Percentiles rank a stretch among this genome's conserved stretches.
These are phyloP conservation scores for Diplodia corticola DNA, from an alignment of 2,329 filamentous ascomycete genomes.

Conservation along the genomic window DNA sequence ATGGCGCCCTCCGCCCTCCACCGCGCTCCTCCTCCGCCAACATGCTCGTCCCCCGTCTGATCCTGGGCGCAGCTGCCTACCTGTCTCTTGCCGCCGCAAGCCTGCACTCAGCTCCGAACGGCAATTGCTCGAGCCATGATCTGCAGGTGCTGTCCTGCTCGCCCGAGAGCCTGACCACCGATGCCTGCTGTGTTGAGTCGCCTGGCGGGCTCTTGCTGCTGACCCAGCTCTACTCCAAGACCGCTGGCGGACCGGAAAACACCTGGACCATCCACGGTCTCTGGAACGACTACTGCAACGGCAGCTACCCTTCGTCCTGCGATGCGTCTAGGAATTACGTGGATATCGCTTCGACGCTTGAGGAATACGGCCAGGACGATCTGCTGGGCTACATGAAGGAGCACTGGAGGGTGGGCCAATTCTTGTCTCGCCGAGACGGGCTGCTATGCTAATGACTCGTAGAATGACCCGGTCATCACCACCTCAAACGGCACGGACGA, in stretches of 20 bases:
- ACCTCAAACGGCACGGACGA: conserved; percentile 47
- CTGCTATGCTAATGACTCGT: not conserved
- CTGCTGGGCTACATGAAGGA: conserved; percentile 66
- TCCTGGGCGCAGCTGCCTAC: conserved; percentile 19
- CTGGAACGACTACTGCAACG: conserved; percentile 64
- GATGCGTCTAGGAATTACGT: conserved; percentile 12
- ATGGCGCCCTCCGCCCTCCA: conserved; percentile 9
- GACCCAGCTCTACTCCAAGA: conserved; percentile 18
- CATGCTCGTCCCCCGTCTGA: conserved; percentile 7
- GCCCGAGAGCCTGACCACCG: conserved; percentile 14
- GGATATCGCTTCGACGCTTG: conserved; percentile 46
- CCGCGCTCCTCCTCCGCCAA: conserved; percentile 1
- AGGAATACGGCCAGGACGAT: conserved; percentile 54
- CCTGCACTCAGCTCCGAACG: conserved; percentile 10
- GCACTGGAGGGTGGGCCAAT: conserved; percentile 64
- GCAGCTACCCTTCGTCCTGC: conserved; percentile 60
- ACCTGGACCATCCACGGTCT: conserved; percentile 76
- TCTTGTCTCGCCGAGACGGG: not conserved
- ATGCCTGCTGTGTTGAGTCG: conserved; percentile 20
- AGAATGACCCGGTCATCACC: conserved; percentile 22
- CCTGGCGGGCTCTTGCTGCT: conserved; percentile 17
- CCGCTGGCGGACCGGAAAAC: conserved; percentile 51
- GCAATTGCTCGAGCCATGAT: conserved; percentile 18
- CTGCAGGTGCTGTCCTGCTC: conserved; percentile 18
- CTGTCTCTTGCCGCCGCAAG: conserved; percentile 16